Evolutionary conservation across 768 basidiomycete species (phyloP), one percentile per base, ranked within the genome.

Genomic region (Boletus reticulatus): DNA sequence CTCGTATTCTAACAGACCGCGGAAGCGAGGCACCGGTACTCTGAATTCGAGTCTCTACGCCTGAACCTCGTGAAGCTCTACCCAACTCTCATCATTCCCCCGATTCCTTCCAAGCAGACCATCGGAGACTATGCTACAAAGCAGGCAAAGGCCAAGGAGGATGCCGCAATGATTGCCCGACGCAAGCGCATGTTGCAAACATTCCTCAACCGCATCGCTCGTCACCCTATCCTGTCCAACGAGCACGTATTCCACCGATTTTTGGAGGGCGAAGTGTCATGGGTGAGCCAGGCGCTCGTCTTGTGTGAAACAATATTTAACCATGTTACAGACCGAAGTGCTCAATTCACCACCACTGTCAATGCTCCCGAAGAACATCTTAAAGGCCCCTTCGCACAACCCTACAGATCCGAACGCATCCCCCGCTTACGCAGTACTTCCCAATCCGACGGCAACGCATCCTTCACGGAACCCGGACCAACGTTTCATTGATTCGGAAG

Each of bases 171-270:
- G 77, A 98, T 99, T 69, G 84, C 92, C 3, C 80, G 92, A 60
- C 81, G 97, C 58, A 96, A 94, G 72, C 86, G 97, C 46, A 92
- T 98, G 87, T 78, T 99, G 31, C 91, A 94, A 71, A 95, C 93
- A 4, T 99, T 98, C 74, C 76, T 99, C 43, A 95, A 96, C 67
- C 83, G 97, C 50, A 72, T 96, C 49, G 88, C 86, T 16, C 81
- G 85, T 32, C 97, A 98, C 73, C 93, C 92, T n/a, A 96, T 97
- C 53, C 72, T 98, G 48, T 95, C 94, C 6, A 92, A 94, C 52
- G 97, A 98, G 62, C 92, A 95, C 72, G 87, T 98, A 38, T 95
- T 98, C 63, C 94, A 97, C 72, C 83, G 94, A 9, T 99, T 99
- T 73, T 77, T 99, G 38, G 93, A 97, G 62, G 92, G 93, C 29